Percentiles rank a stretch among this genome's conserved stretches.
Conservation (phyloP, 257 asterid species). For the Ligustrum vulgare region DNA sequence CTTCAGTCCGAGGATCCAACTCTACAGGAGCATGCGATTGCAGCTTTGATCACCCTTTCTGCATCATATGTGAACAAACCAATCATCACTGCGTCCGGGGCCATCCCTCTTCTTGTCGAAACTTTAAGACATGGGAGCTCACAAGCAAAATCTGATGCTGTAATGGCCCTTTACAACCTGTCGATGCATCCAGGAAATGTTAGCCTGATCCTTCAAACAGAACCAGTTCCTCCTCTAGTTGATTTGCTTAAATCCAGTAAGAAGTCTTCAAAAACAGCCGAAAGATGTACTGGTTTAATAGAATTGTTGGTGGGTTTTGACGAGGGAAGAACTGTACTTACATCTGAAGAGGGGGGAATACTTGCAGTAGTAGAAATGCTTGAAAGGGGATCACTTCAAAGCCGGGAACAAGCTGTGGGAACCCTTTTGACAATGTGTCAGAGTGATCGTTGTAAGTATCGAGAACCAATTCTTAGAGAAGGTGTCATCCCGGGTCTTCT, state of each 20-base stretch:
- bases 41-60: conserved; percentile 81
- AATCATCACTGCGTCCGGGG: conserved; percentile 72
- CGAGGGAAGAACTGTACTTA: conserved; percentile 67
- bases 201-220: conserved; percentile 47
- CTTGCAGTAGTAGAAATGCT: conserved; percentile 89
- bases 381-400: conserved; percentile 75
- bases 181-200: conserved; percentile 63
- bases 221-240: conserved; percentile 71
- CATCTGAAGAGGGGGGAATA: conserved; percentile 84
- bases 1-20: conserved; percentile 58
- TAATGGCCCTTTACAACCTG: conserved; percentile 88
- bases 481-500: conserved; percentile 97
- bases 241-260: conserved; percentile 61
- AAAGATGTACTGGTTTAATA: conserved; percentile 70
- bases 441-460: conserved; percentile 65
- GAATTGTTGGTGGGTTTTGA: conserved; percentile 70
- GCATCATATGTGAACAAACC: conserved; percentile 88
- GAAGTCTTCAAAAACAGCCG: conserved; percentile 68
- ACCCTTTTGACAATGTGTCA: conserved; percentile 78
- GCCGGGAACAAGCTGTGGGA: conserved; percentile 90
- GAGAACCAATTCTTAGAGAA: conserved; percentile 85
- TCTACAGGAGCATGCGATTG: conserved; percentile 80
- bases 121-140: conserved; percentile 47
- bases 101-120: conserved; percentile 76
- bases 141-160: conserved; percentile 81